phyloP scores from a whole-genome alignment of 805 yeast species.

The Nakazawaea ambrosiae region DNA sequence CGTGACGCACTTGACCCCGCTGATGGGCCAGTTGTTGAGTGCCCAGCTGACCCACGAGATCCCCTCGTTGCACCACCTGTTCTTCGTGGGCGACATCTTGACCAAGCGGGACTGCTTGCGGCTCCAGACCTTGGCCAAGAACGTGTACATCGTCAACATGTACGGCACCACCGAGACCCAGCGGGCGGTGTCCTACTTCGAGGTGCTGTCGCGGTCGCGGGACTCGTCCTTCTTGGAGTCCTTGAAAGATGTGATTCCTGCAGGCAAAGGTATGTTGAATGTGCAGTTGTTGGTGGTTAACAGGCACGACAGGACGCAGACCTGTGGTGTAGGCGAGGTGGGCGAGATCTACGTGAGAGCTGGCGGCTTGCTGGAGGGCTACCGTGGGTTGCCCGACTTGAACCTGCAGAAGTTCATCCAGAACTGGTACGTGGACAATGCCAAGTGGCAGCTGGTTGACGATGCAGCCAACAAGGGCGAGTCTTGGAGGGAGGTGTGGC shows the following conservation, averaged over 20 bases:
- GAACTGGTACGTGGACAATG: constrained; percentile 80
- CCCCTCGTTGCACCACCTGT: constrained; percentile 87
- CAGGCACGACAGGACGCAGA: constrained; percentile 77
- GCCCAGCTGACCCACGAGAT: constrained; percentile 91
- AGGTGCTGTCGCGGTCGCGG: constrained; percentile 64
- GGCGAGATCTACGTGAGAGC: constrained; percentile 99
- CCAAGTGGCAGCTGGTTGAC: constrained; percentile 56
- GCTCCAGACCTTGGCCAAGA: constrained; percentile 85
- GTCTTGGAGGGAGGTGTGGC: constrained; percentile 75
- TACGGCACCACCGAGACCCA: constrained; percentile 99
- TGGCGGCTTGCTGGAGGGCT: constrained; percentile 96
- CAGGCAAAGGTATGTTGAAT: constrained; percentile 95
- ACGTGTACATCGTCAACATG: constrained; percentile 91
- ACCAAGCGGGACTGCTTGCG: constrained; percentile 96
- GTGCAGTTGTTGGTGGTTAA: constrained; percentile 93
- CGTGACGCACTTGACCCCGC: constrained; percentile 97
- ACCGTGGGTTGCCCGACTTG: constrained; percentile 83
- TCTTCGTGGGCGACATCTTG: constrained; percentile 95
- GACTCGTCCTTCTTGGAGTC: constrained; percentile 72
- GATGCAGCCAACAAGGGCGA: constrained; percentile 32
- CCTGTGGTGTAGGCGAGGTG: constrained; percentile 98
- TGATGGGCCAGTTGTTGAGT: constrained; percentile 96
- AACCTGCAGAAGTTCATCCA: constrained; percentile 82
- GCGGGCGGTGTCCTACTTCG: constrained; percentile 93
- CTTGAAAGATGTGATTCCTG: constrained; percentile 95